These are phyloP conservation scores for Cyclocybe cylindracea DNA, from an alignment of 768 basidiomycete genomes.

Conservation along the genomic window DNA sequence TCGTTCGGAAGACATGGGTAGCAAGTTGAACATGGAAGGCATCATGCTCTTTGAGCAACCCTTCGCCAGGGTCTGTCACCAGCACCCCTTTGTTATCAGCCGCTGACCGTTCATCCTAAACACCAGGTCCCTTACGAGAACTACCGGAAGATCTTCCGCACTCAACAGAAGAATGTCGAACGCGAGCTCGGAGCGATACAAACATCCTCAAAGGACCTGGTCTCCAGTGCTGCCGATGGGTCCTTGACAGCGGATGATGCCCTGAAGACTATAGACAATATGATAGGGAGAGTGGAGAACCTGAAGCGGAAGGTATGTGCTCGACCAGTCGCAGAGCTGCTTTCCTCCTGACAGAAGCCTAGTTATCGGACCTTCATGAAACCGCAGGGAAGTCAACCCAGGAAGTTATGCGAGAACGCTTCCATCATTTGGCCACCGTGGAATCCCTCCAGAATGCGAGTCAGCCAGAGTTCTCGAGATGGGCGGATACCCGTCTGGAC, in stretches of 20 bases:
- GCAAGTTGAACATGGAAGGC: slow-evolving; percentile 71
- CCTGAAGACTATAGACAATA: slow-evolving; percentile 63
- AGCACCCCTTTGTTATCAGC: not conserved
- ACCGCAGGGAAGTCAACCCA: slow-evolving; percentile 59
- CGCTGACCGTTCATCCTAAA: slow-evolving; percentile 1
- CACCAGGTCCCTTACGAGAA: slow-evolving; percentile 88
- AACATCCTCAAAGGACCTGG: slow-evolving; percentile 59
- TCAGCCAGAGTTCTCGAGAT: slow-evolving; percentile 64
- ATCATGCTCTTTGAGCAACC: slow-evolving; percentile 84
- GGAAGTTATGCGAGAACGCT: slow-evolving; percentile 71
- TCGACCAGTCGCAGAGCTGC: not conserved
- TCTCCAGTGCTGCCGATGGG: slow-evolving; percentile 39
- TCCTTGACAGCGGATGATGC: slow-evolving; percentile 50
- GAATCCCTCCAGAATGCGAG: slow-evolving; percentile 55
- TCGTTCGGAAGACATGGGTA: slow-evolving; percentile 31
- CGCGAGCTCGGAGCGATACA: slow-evolving; percentile 70
- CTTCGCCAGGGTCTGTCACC: slow-evolving; percentile 61
- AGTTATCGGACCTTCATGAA: slow-evolving; percentile 53
- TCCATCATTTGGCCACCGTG: slow-evolving; percentile 67
- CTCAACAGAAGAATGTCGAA: slow-evolving; percentile 80
- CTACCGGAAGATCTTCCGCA: slow-evolving; percentile 84
- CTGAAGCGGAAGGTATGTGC: slow-evolving; percentile 83
- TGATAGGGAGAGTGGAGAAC: slow-evolving; percentile 75
- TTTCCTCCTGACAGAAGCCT: slow-evolving; percentile 2
- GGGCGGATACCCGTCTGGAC: slow-evolving; percentile 81